Base-by-base conservation (phyloP, 2,329 filamentous ascomycete species). In the Fusarium sp. region DNA sequence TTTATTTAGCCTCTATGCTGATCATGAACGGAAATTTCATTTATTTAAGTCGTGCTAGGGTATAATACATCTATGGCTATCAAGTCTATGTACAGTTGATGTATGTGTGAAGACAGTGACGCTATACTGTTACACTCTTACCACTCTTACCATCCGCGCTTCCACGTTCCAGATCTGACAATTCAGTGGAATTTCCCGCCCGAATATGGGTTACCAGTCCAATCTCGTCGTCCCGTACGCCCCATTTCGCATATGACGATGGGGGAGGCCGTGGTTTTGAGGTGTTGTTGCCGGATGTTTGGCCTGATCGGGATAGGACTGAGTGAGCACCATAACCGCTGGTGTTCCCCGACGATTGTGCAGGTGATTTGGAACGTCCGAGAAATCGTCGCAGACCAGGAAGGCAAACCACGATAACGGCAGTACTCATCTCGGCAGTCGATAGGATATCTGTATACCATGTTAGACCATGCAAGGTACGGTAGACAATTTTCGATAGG, bases 371-470 rank as follows among this genome's bases (percentile, higher is more conserved):
- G 6, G 50, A 38, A n/a, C 58, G 50, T 14, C 26, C 28, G 8
- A 63, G 24, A 9, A 63, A 63, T 17, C 43, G 39, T 49, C 60
- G 60, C 15, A 63, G 60, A 8, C 60, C 58, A 0, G 60, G 60
- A 1, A 63, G 58, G 3, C 50, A 63, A 8, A 57, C 58, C 2
- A 63, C 60, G 7, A 63, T 57, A 3, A 63, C 58, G 2, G 50
- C 58, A 19, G 60, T 57, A 6, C 43, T 57, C 58, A 63, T 63
- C 11, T 63, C 60, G 2, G 60, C 58, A 5, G 61, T 62, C 3
- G 24, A 31, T 4, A 63, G 11, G 1, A 43, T 40, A 7, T 63
- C 60, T 63, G 3, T 14, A 6, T 11, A 15, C 15, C 21, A 2
- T 2, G n/a, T 63, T 22, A 63, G 50, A 9, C 36, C 6, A 7